Conservation (phyloP, 768 basidiomycete genomes). For the Mycena olivaceomarginata region DNA sequence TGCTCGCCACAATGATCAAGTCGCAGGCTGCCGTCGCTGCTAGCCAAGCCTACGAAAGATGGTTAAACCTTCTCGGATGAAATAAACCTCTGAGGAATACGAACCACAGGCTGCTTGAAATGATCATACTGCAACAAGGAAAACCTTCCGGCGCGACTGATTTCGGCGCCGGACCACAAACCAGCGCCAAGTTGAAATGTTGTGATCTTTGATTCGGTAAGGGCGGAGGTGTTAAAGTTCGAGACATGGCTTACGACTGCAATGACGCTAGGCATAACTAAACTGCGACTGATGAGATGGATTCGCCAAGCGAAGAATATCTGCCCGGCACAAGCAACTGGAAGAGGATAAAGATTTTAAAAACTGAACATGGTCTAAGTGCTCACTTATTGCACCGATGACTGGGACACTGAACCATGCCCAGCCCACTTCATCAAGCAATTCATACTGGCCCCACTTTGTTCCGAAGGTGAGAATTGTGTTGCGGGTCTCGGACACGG, state of each 20-base stretch:
- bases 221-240: neutral
- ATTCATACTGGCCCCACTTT: conserved; percentile 38
- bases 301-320: conserved; percentile 51
- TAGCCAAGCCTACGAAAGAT: conserved; percentile 46
- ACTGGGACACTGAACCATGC: conserved; percentile 46
- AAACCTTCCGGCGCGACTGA: conserved; percentile 3
- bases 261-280: conserved; percentile 40
- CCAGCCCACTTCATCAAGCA: conserved; percentile 40
- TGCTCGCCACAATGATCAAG: conserved; percentile 47
- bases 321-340: conserved; percentile 47
- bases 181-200: conserved; percentile 15
- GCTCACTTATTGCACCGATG: conserved; percentile 36
- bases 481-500: conserved; percentile 41
- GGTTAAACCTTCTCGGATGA: neutral
- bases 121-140: conserved; percentile 1
- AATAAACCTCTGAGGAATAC: neutral
- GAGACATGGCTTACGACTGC: neutral
- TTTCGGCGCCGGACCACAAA: conserved; percentile 19
- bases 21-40: conserved; percentile 47
- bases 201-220: conserved; percentile 3
- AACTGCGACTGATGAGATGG: conserved; percentile 37
- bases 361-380: neutral
- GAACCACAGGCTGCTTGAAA: conserved; percentile 13
- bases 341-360: neutral
- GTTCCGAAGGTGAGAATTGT: conserved; percentile 42